phyloP scores from a whole-genome alignment of 805 yeast genomes.

The Candida patagonica region DNA sequence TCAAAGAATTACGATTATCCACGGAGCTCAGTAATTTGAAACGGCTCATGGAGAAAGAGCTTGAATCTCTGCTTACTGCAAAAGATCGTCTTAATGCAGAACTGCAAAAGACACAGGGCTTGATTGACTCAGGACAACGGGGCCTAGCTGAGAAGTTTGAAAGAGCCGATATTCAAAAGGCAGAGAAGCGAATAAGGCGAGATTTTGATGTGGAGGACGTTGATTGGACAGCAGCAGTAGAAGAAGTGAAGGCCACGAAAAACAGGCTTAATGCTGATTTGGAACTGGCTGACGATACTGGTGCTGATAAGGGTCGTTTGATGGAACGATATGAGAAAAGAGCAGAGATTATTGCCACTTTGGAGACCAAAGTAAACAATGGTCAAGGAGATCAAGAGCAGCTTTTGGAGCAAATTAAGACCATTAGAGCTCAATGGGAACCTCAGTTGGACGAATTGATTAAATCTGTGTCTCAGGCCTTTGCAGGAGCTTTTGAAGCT shows the following conservation, averaged over 20 bases:
- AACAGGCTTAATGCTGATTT: background rate
- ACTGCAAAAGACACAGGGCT: constrained; percentile 1
- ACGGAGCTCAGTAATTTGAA: background rate
- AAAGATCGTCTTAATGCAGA: constrained; percentile 5
- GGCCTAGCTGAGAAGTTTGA: background rate
- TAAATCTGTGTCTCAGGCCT: constrained; percentile 48
- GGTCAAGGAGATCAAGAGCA: constrained; percentile 14
- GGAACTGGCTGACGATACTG: background rate
- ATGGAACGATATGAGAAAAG: constrained; percentile 35
- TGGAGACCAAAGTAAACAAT: constrained; percentile 18
- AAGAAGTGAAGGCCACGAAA: background rate
- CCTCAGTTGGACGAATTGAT: constrained; percentile 48
- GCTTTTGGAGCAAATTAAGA: constrained; percentile 31
- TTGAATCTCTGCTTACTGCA: constrained; percentile 13
- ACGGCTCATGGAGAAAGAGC: constrained; percentile 3
- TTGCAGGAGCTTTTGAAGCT: constrained; percentile 53
- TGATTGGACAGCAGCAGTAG: background rate
- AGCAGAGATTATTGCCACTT: constrained; percentile 29
- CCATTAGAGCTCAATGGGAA: constrained; percentile 47
- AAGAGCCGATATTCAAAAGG: background rate
- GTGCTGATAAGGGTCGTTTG: constrained; percentile 3
- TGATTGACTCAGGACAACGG: background rate
- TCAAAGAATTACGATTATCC: background rate
- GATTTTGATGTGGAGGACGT: background rate
- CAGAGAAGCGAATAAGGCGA: background rate